Base-by-base conservation (phyloP, 495 filamentous ascomycete genomes). In the Eremomyces bilateralis region DNA sequence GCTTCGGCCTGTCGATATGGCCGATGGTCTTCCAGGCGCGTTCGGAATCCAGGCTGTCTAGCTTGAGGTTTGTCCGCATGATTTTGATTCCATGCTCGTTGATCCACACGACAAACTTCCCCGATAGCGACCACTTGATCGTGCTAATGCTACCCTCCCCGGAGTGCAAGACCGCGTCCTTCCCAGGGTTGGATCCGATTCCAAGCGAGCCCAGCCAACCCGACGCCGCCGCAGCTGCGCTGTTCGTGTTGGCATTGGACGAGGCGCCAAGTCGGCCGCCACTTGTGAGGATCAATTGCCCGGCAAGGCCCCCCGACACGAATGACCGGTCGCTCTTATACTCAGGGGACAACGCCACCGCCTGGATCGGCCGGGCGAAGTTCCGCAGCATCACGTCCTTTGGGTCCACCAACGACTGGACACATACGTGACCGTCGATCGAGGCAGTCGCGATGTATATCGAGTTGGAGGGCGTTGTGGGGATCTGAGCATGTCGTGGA, bases 21-120 rank as follows among this genome's bases (percentile, higher is more conserved):
- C 78, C 81, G 40, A 97, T 76, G n/a, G 88, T 68, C 51, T 88
- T 94, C 88, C 88, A 97, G 15, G 83, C 78, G 42, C 73, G 69
- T 12, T 92, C 85, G 2, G 63, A 53, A 40, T 90, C 78, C 4
- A 65, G 65, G 22, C 62, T 71, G 12, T 88, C 80, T 3, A 94
- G 62, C 36, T 81, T 67, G 17, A 93, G 52, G 47, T 83, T 83
- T 3, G 79, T 80, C 29, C 88, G 67, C 88, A 97, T 95, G 32
- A 97, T 82, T 52, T 92, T 93, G 47, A 93, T 83, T 1, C 88
- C 88, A 44, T 85, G 74, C 53, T 97, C 88, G 45, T 93, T 95
- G 16, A 88, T 63, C 88, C 88, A 97, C 0, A 69, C 76, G 2
- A 95, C 77, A 50, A 78, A 94, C 57, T 76, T 79, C 1, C 88